Conservation (phyloP, 2,329 filamentous ascomycete genomes). For the Trichoderma aggressivum region DNA sequence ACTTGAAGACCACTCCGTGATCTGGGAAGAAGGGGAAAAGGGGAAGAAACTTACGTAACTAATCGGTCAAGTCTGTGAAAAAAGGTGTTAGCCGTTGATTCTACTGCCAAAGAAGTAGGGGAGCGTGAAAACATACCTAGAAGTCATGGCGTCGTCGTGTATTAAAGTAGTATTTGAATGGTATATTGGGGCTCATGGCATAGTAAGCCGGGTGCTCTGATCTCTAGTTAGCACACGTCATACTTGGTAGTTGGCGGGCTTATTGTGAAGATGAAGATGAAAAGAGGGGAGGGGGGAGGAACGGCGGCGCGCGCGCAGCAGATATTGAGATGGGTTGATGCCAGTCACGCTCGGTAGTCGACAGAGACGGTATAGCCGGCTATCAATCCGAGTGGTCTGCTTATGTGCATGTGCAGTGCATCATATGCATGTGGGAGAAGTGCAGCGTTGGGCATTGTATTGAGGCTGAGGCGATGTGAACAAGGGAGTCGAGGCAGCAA, state of each 20-base stretch:
- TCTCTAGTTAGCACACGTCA: neutral
- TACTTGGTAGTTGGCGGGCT: neutral
- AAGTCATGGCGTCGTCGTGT: conserved; percentile 50
- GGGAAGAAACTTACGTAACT: conserved; percentile 68
- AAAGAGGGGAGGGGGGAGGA: neutral
- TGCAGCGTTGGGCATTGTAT: neutral
- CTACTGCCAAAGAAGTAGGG: neutral
- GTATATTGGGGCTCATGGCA: conserved; percentile 29
- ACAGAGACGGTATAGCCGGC: neutral
- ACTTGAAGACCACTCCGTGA: no score
- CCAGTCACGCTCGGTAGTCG: neutral
- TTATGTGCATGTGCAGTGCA: neutral
- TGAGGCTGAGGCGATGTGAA: neutral
- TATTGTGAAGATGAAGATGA: neutral
- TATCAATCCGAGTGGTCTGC: neutral
- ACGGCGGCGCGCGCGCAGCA: neutral
- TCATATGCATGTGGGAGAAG: neutral
- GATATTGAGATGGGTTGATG: neutral
- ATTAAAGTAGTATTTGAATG: conserved; percentile 22
- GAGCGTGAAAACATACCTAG: conserved; percentile 42
- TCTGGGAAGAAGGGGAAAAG: no score
- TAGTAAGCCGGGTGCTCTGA: conserved; percentile 18
- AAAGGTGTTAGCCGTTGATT: conserved; percentile 14
- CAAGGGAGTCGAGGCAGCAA: neutral
- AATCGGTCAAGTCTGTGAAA: conserved; percentile 70